phyloP scores from a whole-genome alignment of 1,284 basidiomycete genomes.

The Grifola frondosa region DNA sequence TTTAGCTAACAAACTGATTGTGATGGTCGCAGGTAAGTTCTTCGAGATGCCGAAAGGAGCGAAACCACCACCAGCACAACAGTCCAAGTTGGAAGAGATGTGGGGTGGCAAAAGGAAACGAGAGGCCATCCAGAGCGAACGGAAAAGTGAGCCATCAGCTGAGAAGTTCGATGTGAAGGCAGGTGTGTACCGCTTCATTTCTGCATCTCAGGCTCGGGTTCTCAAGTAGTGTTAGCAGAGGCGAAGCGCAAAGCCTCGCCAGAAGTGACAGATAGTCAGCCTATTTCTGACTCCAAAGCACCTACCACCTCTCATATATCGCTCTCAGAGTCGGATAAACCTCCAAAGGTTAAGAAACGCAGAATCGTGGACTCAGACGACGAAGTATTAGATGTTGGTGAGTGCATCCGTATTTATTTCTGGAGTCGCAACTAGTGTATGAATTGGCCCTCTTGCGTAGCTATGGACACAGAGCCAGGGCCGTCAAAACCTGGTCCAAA shows the following conservation, averaged over 20 bases:
- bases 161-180: constrained; percentile 4
- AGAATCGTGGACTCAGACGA: constrained; percentile 60
- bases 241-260: constrained; percentile 41
- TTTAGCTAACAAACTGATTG: constrained; percentile 6
- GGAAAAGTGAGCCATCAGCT: constrained; percentile 21
- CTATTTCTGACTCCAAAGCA: background rate
- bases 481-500: constrained; percentile 7
- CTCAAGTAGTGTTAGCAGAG: background rate
- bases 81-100: constrained; percentile 70
- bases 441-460: too few relatives aligned
- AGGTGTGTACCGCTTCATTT: constrained; percentile 4
- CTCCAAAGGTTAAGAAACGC: constrained; percentile 26
- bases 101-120: constrained; percentile 58
- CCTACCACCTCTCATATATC: background rate
- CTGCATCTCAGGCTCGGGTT: too few relatives aligned
- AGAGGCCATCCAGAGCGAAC: constrained; percentile 22
- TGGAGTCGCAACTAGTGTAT: too few relatives aligned
- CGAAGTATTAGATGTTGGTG: constrained; percentile 20
- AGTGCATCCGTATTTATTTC: background rate
- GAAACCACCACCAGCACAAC: constrained; percentile 64
- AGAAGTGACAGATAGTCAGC: constrained; percentile 22
- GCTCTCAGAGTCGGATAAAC: constrained; percentile 3
- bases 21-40: constrained; percentile 53
- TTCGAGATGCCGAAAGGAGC: constrained; percentile 65
- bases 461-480: too few relatives aligned